A percentile compares a stretch with the other conserved stretches of the same genome.
These are phyloP conservation scores for Vaccinium macrocarpon DNA, from an alignment of 148 eudicot species.

Conservation along the genomic window DNA sequence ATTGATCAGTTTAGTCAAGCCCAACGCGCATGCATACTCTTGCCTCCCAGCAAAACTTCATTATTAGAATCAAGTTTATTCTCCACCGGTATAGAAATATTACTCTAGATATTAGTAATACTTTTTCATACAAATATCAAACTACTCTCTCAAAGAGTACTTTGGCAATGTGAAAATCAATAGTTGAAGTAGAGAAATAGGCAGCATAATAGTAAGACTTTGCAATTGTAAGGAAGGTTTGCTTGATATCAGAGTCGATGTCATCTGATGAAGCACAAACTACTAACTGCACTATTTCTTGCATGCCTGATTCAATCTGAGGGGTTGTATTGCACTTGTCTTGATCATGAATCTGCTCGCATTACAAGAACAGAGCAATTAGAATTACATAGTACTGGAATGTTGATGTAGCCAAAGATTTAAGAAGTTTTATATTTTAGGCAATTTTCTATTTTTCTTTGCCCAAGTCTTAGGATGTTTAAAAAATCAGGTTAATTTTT, in stretches of 20 bases:
- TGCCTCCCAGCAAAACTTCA: no score
- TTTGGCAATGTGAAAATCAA: constrained; percentile 55
- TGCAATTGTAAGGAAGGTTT: constrained; percentile 52
- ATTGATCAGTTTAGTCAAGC: no score
- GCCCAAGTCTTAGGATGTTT: no score
- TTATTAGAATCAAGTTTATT: no score
- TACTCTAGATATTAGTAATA: no score
- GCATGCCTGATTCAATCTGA: constrained; percentile 50
- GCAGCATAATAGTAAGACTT: constrained; percentile 58
- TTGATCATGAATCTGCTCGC: constrained; percentile 24
- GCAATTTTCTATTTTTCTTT: background rate
- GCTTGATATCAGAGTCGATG: constrained; percentile 39
- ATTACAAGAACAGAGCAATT: background rate
- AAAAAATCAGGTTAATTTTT: no score
- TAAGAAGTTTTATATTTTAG: background rate
- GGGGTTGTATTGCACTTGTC: constrained; percentile 8
- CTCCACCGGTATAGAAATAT: no score
- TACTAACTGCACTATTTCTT: constrained; percentile 47
- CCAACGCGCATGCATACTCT: no score
- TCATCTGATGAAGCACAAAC: constrained; percentile 27
- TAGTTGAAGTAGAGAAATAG: constrained; percentile 36
- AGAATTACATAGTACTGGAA: background rate
- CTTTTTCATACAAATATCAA: background rate
- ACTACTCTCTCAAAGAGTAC: constrained; percentile 57
- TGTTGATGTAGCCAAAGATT: background rate